phyloP scores from a whole-genome alignment of 805 yeast genomes.

The Candida caryicola region DNA sequence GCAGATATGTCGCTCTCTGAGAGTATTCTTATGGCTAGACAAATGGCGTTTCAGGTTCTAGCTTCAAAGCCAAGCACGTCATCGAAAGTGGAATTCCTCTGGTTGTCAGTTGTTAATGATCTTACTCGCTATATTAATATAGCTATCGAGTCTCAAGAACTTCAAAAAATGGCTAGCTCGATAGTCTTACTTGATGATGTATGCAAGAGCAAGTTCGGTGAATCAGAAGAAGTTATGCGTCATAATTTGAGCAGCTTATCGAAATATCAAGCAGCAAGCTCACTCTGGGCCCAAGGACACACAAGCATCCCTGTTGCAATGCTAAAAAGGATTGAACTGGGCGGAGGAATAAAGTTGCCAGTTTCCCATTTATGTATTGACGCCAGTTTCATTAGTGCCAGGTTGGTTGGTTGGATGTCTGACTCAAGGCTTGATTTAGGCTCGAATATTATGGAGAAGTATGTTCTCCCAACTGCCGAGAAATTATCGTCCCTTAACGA shows the following conservation, averaged over 20 bases:
- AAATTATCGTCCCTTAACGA: conserved; percentile 7
- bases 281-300: conserved; percentile 65
- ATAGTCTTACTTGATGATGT: conserved; percentile 44
- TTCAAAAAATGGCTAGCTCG: conserved; percentile 52
- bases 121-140: conserved; percentile 40
- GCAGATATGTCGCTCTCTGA: conserved; percentile 39
- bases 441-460: conserved; percentile 51
- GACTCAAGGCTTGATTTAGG: conserved; percentile 69
- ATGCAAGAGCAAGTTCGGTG: conserved; percentile 17
- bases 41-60: conserved; percentile 32
- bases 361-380: conserved; percentile 18
- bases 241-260: conserved; percentile 21
- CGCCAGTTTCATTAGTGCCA: conserved; percentile 27
- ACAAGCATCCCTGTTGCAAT: conserved; percentile 55
- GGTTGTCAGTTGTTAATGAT: conserved; percentile 34
- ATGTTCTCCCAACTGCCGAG: conserved; percentile 48
- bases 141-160: conserved; percentile 33
- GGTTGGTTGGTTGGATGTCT: conserved; percentile 68
- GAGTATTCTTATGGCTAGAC: conserved; percentile 43
- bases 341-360: conserved; percentile 12
- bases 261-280: conserved; percentile 51
- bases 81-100: conserved; percentile 2
- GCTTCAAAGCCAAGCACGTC: conserved; percentile 6
- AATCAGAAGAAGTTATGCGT: conserved; percentile 9
- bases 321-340: conserved; percentile 29